Conservation (phyloP, 1,284 basidiomycete species). For the Leccinum colubrinum region DNA sequence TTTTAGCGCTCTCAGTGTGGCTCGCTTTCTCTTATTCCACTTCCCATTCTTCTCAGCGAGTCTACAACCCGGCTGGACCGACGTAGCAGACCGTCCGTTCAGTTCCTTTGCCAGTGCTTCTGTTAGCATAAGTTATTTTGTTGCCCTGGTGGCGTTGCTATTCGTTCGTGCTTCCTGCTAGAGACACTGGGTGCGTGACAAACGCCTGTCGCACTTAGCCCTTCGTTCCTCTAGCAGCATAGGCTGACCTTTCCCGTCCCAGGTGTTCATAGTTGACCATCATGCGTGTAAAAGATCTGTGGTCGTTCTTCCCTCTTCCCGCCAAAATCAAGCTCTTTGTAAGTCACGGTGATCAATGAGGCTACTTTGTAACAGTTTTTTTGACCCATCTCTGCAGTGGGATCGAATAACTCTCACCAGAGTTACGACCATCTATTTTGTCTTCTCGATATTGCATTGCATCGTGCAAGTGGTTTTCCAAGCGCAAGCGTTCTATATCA, state of each 20-base stretch:
- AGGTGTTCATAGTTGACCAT: neutral
- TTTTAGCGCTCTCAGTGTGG: neutral
- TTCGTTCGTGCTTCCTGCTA: conserved; percentile 28
- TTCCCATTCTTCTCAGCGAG: conserved; percentile 21
- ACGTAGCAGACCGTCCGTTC: conserved; percentile 28
- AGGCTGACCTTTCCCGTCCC: neutral
- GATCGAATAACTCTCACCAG: conserved; percentile 66
- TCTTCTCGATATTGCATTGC: conserved; percentile 67
- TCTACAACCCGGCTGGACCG: conserved; percentile 53
- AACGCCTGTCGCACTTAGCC: neutral
- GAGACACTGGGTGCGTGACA: conserved; percentile 7
- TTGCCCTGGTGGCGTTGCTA: conserved; percentile 48
- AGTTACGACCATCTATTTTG: conserved; percentile 62
- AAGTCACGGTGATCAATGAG: conserved; percentile 25
- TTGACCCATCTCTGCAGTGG: conserved; percentile 46
- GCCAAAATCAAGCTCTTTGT: conserved; percentile 54
- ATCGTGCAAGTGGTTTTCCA: conserved; percentile 68
- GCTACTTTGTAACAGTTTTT: neutral
- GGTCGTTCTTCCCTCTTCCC: conserved; percentile 40
- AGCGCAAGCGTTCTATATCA: conserved; percentile 62
- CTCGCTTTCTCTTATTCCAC: conserved; percentile 16
- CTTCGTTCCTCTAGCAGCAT: neutral
- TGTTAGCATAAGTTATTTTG: conserved; percentile 4
- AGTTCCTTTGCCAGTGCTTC: conserved; percentile 3
- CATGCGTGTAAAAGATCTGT: conserved; percentile 48